Conservation (phyloP, 441 rosid species). For the Euphorbia corollata region DNA sequence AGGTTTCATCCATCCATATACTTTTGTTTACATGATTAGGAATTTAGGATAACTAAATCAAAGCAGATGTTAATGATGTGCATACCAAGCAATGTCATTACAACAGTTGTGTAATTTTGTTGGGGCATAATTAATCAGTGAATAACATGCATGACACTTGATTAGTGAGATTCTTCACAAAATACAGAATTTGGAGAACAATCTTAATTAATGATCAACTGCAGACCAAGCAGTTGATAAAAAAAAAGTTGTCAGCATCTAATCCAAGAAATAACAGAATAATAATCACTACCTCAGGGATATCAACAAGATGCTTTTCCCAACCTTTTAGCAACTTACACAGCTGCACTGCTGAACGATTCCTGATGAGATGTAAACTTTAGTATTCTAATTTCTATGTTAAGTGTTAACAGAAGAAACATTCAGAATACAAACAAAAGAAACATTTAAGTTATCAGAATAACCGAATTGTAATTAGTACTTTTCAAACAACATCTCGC, state of each 20-base stretch:
- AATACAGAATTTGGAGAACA: not conserved
- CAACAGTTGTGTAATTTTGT: not conserved
- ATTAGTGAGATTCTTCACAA: slow-evolving; percentile 3
- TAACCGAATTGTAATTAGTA: not conserved
- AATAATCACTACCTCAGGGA: slow-evolving; percentile 47
- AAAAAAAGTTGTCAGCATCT: not conserved
- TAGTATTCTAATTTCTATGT: slow-evolving; percentile 1
- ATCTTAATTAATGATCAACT: slow-evolving; percentile 1
- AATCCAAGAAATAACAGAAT: not conserved
- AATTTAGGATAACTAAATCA: not conserved
- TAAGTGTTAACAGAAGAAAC: not conserved
- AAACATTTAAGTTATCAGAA: not conserved
- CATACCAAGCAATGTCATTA: not conserved
- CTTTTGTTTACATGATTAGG: not conserved
- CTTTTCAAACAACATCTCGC: not conserved
- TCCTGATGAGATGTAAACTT: slow-evolving; percentile 46
- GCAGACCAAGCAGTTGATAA: not conserved
- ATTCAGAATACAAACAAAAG: not conserved
- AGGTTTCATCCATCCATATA: not conserved
- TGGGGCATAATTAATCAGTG: not conserved
- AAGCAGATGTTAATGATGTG: not conserved
- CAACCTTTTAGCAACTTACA: slow-evolving; percentile 50
- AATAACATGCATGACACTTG: not conserved
- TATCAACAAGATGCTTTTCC: slow-evolving; percentile 48
- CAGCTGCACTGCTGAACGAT: slow-evolving; percentile 50